phyloP scores from a whole-genome alignment of 2,329 filamentous ascomycete genomes.

The Aspergillus pseudonomiae region DNA sequence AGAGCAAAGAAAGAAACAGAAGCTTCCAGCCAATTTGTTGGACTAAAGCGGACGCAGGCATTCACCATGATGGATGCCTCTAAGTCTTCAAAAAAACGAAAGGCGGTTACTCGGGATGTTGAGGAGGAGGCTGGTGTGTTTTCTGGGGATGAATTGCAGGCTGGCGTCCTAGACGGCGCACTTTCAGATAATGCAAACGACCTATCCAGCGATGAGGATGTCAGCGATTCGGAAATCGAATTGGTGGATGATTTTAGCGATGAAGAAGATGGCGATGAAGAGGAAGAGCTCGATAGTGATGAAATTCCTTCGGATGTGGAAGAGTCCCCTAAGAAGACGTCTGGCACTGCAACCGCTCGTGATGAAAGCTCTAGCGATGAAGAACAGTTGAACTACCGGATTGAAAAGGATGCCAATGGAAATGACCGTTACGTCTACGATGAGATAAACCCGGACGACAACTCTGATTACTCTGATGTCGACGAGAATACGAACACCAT shows the following conservation, averaged over 20 bases:
- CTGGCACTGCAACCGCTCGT: constrained; percentile 25
- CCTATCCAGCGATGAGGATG: constrained; percentile 40
- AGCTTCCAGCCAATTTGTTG: constrained; percentile 3
- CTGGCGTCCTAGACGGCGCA: constrained; percentile 45
- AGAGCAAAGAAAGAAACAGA: constrained; percentile 27
- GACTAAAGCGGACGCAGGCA: background rate
- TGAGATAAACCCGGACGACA: constrained; percentile 92
- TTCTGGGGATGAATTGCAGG: constrained; percentile 63
- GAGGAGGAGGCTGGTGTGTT: constrained; percentile 53
- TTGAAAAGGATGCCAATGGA: constrained; percentile 84
- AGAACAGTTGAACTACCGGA: constrained; percentile 57
- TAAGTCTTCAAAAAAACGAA: constrained; percentile 63
- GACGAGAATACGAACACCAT: constrained; percentile 84
- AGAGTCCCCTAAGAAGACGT: constrained; percentile 43
- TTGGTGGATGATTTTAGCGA: constrained; percentile 58
- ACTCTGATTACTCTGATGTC: constrained; percentile 90
- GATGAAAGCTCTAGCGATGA: constrained; percentile 35
- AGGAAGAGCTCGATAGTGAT: constrained; percentile 54
- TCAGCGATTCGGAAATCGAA: constrained; percentile 54
- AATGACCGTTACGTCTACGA: constrained; percentile 88
- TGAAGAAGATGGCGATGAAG: constrained; percentile 53
- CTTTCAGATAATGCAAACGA: constrained; percentile 47
- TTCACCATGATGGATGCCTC: constrained; percentile 36
- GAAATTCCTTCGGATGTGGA: constrained; percentile 53
- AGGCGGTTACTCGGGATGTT: constrained; percentile 61